Evolutionary conservation across 352 stramenopile genomes (phyloP).

Genomic region (Pythium vanterpoolii): DNA sequence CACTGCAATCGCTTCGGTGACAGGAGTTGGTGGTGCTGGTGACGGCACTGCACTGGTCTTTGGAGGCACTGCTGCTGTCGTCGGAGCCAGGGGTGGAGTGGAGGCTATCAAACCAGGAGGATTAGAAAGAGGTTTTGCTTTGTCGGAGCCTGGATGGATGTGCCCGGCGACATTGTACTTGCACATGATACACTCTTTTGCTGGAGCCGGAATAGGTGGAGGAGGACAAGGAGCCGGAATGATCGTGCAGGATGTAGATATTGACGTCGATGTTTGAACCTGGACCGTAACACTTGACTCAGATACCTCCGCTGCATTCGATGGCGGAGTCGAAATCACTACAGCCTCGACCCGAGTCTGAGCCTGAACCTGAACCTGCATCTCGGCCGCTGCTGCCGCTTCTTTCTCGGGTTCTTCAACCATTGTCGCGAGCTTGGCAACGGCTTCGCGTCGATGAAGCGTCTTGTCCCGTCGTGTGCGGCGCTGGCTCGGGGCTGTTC

Average conservation of each 20-base stretch:
- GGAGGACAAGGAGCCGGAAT: not conserved
- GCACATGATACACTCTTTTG: slow-evolving; percentile 25
- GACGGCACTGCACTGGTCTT: not conserved
- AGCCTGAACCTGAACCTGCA: no score
- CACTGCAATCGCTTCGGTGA: not conserved
- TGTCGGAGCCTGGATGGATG: slow-evolving; percentile 14
- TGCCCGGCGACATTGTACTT: slow-evolving; percentile 29
- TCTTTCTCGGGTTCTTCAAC: slow-evolving; percentile 22
- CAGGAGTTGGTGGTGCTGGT: not conserved
- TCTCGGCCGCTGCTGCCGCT: slow-evolving; percentile 1
- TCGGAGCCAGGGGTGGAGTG: not conserved
- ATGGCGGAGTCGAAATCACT: no score
- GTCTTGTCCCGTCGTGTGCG: slow-evolving; percentile 18
- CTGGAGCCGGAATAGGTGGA: not conserved
- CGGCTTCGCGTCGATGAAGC: slow-evolving; percentile 14
- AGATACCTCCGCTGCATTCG: not conserved
- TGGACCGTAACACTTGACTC: no score
- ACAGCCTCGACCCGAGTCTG: no score
- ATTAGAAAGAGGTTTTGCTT: not conserved
- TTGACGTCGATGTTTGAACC: not conserved
- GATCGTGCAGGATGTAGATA: not conserved
- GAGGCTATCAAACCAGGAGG: no score
- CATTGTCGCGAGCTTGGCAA: slow-evolving; percentile 25
- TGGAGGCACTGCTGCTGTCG: not conserved
- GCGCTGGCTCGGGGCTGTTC: not conserved